Evolutionary conservation across 805 yeast species (phyloP).

Genomic region (Yarrowia porcina): DNA sequence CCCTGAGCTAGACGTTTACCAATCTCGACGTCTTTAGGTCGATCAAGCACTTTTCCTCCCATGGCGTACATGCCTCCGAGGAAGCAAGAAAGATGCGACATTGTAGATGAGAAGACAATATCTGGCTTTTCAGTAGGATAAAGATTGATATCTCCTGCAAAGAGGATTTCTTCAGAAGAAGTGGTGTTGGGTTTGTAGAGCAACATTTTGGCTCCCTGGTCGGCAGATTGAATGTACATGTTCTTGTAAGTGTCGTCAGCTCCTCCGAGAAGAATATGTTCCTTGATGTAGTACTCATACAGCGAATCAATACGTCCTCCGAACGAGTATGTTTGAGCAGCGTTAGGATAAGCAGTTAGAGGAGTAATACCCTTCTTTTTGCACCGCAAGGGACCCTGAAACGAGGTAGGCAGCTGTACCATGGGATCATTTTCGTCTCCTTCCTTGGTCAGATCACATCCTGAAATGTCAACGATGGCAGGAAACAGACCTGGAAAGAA

Average conservation of each 20-base stretch:
- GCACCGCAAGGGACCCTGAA: conserved; percentile 3
- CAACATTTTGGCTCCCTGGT: conserved; percentile 43
- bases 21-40: conserved; percentile 41
- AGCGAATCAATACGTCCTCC: conserved; percentile 48
- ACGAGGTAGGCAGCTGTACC: background rate
- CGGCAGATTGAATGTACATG: conserved; percentile 37
- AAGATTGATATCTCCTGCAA: conserved; percentile 34
- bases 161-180: conserved; percentile 40
- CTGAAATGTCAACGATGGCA: conserved; percentile 48
- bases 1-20: conserved; percentile 49
- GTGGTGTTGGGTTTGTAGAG: conserved; percentile 48
- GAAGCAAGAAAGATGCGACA: conserved; percentile 51
- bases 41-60: conserved; percentile 44
- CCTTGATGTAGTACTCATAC: conserved; percentile 51
- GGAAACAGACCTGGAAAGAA: conserved; percentile 47
- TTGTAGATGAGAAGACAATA: conserved; percentile 28
- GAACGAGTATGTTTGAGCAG: conserved; percentile 34
- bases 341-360: background rate
- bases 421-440: background rate
- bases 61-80: conserved; percentile 54
- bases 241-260: conserved; percentile 40
- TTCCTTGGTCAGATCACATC: conserved; percentile 42
- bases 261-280: conserved; percentile 44
- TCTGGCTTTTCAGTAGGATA: background rate
- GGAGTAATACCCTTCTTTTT: conserved; percentile 4